Conservation (phyloP, 2,329 filamentous ascomycete genomes). For the Epichloe baconii region DNA sequence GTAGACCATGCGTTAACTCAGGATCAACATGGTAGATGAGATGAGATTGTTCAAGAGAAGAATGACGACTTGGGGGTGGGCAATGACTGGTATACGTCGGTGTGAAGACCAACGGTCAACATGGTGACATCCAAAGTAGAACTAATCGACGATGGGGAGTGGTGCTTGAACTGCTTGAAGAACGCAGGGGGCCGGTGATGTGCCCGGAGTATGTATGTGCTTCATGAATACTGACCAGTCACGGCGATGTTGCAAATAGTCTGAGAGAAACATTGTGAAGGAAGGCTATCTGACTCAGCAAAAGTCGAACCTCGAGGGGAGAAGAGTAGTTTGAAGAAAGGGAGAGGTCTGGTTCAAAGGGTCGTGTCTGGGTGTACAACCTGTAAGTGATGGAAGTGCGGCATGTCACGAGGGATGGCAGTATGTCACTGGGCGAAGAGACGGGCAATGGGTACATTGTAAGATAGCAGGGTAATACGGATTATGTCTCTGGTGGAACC, state of each 20-base stretch:
- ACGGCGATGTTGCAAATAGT: slow-evolving; percentile 56
- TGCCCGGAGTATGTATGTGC: not conserved
- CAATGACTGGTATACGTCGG: not conserved
- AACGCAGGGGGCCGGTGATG: not conserved
- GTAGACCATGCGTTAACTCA: slow-evolving; percentile 15
- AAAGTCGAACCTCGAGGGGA: not conserved
- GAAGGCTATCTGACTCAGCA: not conserved
- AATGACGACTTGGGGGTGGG: not conserved
- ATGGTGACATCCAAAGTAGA: not conserved
- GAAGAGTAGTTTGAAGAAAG: not conserved
- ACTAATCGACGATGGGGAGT: not conserved
- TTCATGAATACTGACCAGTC: slow-evolving; percentile 42
- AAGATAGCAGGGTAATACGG: no score
- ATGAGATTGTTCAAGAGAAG: not conserved
- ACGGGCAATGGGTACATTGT: not conserved
- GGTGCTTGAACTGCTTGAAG: not conserved
- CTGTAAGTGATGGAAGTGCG: not conserved
- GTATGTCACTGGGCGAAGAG: not conserved
- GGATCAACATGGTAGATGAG: not conserved
- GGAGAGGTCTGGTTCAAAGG: not conserved
- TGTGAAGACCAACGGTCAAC: not conserved
- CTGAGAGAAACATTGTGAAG: slow-evolving; percentile 27
- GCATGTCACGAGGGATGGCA: slow-evolving; percentile 7
- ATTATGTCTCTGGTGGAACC: slow-evolving; percentile 3
- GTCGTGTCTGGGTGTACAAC: not conserved